These are phyloP conservation scores for Dichotomopilus funicola DNA, from an alignment of 2,329 filamentous ascomycete species.

Conservation along the genomic window DNA sequence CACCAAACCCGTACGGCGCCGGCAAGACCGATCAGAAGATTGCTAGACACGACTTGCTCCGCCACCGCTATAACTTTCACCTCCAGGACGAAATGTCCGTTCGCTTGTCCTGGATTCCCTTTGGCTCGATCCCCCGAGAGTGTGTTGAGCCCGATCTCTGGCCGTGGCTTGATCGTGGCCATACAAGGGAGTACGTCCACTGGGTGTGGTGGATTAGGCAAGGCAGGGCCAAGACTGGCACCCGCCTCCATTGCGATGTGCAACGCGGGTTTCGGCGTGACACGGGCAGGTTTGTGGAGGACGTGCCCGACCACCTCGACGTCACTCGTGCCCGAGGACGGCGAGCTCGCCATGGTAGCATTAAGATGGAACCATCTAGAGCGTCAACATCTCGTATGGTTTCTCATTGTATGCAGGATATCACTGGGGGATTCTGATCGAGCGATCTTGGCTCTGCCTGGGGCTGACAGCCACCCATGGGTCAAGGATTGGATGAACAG, in stretches of 20 bases:
- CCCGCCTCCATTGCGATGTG: not conserved
- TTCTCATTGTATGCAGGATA: not conserved
- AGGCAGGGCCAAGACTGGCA: not conserved
- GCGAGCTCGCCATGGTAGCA: not conserved
- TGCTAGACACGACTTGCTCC: not conserved
- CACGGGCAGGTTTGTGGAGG: not conserved
- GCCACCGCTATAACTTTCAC: constrained; percentile 1
- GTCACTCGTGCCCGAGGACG: not conserved
- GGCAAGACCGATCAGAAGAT: not conserved
- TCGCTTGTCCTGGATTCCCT: not conserved
- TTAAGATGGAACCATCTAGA: not conserved
- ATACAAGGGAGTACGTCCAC: not conserved
- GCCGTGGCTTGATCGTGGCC: not conserved
- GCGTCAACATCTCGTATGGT: not conserved
- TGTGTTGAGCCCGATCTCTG: constrained; percentile 3
- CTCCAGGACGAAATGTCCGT: constrained; percentile 1
- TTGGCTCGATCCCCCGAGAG: not conserved
- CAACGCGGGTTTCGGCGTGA: not conserved
- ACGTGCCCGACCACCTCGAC: not conserved
- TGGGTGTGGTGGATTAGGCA: not conserved
- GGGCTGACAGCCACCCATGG: not conserved
- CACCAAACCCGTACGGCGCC: not conserved
- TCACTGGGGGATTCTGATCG: not conserved
- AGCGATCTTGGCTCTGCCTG: not conserved
- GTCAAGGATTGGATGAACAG: not conserved